Evolutionary conservation across 1,284 basidiomycete genomes (phyloP), one percentile per base, ranked within the genome.

Genomic region (Meira nashicola): DNA sequence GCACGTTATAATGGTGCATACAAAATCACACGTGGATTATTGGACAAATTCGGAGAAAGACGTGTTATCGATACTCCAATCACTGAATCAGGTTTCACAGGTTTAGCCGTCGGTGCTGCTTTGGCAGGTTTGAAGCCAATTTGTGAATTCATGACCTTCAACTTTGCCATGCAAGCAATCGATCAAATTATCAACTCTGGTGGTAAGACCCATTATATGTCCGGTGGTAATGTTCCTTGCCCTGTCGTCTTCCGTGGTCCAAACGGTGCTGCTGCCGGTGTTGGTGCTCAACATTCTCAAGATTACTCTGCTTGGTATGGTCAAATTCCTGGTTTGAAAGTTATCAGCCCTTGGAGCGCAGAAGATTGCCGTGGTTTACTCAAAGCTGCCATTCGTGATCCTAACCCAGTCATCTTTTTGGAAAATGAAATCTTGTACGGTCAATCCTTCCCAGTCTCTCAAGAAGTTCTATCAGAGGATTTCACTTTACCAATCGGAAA

Each of bases 161-260:
- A 78, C 70, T 68, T 69, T 59, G 67, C 65, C 58, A 76, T 74
- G 79, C 82, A 86, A 82, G 92, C 94, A 65, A 98, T 99, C 79
- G 95, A 99, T 82, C 95, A 99, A 80, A 97, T 99, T 70, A 90
- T 99, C 81, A 99, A 99, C 86, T 97, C 93, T n/a, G 95, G 89
- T 62, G 95, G 90, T 70, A 99, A 98, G 85, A 98, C 95, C 11
- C 92, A 96, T 83, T 99, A 99, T 86, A 99, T 99, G 95, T 97
- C 93, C 48, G 95, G 93, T 65, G 95, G 95, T 70, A 95, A 92
- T 77, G 91, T 95, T 2, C 89, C 91, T 12, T 97, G 94, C 83
- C 92, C 95, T 33, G 89, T 99, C 68, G 92, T 96, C 60, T 99
- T 99, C 88, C 92, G 95, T 82, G 95, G 95, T 61, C 95, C 95